A percentile compares a stretch with the other conserved stretches of the same genome.
These are phyloP conservation scores for Amanita inopinata DNA, from an alignment of 768 basidiomycete genomes.

Conservation along the genomic window DNA sequence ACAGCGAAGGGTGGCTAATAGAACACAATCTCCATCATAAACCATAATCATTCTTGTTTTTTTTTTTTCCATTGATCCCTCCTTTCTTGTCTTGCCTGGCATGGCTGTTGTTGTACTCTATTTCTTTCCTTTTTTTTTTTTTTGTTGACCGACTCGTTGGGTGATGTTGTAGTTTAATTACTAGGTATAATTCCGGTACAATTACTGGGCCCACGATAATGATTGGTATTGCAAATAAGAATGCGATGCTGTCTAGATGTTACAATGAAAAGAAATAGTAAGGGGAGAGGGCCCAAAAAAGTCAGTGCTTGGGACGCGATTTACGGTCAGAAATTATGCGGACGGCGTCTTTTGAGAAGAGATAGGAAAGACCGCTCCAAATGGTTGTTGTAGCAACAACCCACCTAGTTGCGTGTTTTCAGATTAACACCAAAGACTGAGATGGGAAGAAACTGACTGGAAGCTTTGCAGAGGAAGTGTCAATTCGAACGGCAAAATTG, in stretches of 20 bases:
- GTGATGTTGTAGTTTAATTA: conserved; percentile 6
- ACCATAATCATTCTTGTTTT: neutral
- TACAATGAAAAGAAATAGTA: neutral
- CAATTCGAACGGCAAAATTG: conserved; percentile 60
- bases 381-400: conserved; percentile 85
- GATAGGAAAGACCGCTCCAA: conserved; percentile 81
- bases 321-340: conserved; percentile 38
- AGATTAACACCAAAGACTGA: conserved; percentile 2
- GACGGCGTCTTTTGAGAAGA: conserved; percentile 69
- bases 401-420: conserved; percentile 39
- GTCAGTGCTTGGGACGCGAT: conserved; percentile 11
- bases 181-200: conserved; percentile 1
- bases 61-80: neutral
- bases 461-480: conserved; percentile 47
- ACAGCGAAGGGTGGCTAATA: conserved; percentile 29
- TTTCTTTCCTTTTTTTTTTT: neutral
- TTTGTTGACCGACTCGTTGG: neutral
- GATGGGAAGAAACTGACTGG: conserved; percentile 46
- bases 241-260: too few relatives aligned
- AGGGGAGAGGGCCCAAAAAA: neutral
- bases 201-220: neutral
- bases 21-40: conserved; percentile 6
- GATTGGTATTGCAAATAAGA: neutral
- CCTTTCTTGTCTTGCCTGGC: neutral
- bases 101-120: conserved; percentile 6